Conservation (phyloP, 495 filamentous ascomycete genomes). For the Penicillium soppii region DNA sequence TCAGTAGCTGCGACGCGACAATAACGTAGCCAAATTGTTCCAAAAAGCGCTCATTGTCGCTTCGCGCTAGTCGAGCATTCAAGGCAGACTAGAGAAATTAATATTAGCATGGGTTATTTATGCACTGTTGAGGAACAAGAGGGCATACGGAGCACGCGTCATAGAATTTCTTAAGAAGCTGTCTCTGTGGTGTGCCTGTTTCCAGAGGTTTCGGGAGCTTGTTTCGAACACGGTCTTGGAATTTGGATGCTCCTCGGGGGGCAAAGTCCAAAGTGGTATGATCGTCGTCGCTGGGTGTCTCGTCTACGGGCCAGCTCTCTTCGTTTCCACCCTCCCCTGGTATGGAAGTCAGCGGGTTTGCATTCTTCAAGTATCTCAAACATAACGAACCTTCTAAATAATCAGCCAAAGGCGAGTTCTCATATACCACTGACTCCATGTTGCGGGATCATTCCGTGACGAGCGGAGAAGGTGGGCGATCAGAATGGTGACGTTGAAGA, state of each 20-base stretch:
- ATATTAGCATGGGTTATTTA: slow-evolving; percentile 12
- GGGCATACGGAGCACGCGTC: slow-evolving; percentile 58
- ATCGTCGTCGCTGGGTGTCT: slow-evolving; percentile 37
- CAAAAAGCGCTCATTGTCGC: slow-evolving; percentile 83
- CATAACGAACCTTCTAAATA: slow-evolving; percentile 80
- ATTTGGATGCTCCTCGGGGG: slow-evolving; percentile 67
- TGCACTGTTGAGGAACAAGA: background rate
- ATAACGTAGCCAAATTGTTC: slow-evolving; percentile 97
- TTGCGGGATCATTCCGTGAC: slow-evolving; percentile 27
- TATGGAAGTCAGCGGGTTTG: slow-evolving; percentile 17
- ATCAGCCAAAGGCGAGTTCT: slow-evolving; percentile 86
- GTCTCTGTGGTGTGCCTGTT: slow-evolving; percentile 48
- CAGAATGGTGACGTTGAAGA: slow-evolving; percentile 7
- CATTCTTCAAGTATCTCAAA: background rate
- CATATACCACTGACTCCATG: slow-evolving; percentile 93
- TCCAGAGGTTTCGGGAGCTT: slow-evolving; percentile 62
- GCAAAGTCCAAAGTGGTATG: slow-evolving; percentile 61
- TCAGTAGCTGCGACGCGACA: slow-evolving; percentile 88
- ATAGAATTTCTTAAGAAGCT: slow-evolving; percentile 51
- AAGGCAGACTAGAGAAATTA: slow-evolving; percentile 38
- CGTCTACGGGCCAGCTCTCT: slow-evolving; percentile 44
- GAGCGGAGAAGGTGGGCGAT: slow-evolving; percentile 16
- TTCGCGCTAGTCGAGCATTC: slow-evolving; percentile 74
- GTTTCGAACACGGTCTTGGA: slow-evolving; percentile 65
- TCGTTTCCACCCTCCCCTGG: slow-evolving; percentile 50